Evolutionary conservation across 1,284 basidiomycete species (phyloP), one percentile per base, ranked within the genome.

Genomic region (Moniliophthora roreri): DNA sequence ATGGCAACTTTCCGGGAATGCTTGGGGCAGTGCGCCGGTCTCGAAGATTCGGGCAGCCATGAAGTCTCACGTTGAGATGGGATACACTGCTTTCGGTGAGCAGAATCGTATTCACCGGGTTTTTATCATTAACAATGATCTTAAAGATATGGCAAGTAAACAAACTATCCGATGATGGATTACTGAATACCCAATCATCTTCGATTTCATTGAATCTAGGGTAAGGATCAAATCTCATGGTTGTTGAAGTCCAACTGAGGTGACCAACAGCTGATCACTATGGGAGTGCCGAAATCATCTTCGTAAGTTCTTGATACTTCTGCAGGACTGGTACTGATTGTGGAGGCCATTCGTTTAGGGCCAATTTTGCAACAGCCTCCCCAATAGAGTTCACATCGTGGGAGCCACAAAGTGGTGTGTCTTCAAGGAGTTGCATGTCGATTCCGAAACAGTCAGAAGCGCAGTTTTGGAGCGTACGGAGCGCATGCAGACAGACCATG

Each of bases 381-480:
- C 74, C 5, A 60, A 71, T 36, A 66, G 73, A 1, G 67, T 70
- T n/a, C 65, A 65, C 2, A 77, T 88, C 11, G 55, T 91, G 16
- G 86, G 87, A 39, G 87, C 84, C 3, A 92, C 89, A 2, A 92
- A 91, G 64, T 91, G 87, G 88, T 92, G 89, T 68, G 80, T 91
- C 16, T 91, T 91, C 70, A 75, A 79, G 53, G 70, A 69, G 15
- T 73, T 76, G 7, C 67, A 69, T n/a, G 75, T 81, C 5, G 78
- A 84, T 5, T 79, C 80, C 7, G 67, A 73, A 35, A 69, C 79
- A 48, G 86, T 90, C 48, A 76, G 83, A 60, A 78, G 76, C n/a
- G 86, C 80, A 7, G 76, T 92, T 10, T 75, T 78, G 58, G 87
- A 91, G 61, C 82, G 90, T 40, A 78, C 88, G 66, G 69, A 72